Percentiles rank a stretch among this genome's conserved stretches.
These are phyloP conservation scores for Verticillium albo-atrum DNA, from an alignment of 2,329 filamentous ascomycete species.

Conservation along the genomic window DNA sequence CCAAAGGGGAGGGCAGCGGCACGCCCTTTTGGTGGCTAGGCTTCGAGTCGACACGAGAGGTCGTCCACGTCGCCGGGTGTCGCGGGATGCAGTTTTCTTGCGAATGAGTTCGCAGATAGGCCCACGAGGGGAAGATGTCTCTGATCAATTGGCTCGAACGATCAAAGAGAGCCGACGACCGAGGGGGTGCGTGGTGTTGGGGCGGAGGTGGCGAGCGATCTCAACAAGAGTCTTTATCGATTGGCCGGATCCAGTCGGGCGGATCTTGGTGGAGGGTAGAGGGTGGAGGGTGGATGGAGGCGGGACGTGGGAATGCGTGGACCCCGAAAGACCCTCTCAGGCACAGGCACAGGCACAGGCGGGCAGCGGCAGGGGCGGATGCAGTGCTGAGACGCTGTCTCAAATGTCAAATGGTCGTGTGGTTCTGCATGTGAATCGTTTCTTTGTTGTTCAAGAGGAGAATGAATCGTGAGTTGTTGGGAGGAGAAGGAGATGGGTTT, in stretches of 20 bases:
- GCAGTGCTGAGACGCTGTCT: neutral
- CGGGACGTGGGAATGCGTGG: neutral
- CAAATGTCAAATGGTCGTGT: neutral
- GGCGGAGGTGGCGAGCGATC: neutral
- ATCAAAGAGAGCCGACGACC: neutral
- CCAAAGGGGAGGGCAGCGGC: neutral
- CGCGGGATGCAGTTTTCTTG: neutral
- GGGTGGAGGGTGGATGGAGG: neutral
- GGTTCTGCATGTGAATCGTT: neutral
- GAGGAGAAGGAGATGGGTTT: neutral
- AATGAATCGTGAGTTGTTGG: neutral
- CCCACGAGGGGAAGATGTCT: neutral
- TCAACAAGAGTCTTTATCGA: neutral
- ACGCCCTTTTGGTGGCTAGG: neutral
- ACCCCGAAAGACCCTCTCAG: neutral
- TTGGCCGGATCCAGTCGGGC: neutral
- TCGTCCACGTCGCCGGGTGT: neutral
- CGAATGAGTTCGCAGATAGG: neutral
- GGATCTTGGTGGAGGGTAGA: neutral
- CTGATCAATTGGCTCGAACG: neutral
- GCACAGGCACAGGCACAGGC: neutral
- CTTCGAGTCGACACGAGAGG: neutral
- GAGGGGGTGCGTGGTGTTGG: neutral
- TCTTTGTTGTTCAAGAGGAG: neutral
- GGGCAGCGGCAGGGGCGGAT: neutral